Conservation (phyloP, 768 basidiomycete genomes). For the Boletellus emodensis region DNA sequence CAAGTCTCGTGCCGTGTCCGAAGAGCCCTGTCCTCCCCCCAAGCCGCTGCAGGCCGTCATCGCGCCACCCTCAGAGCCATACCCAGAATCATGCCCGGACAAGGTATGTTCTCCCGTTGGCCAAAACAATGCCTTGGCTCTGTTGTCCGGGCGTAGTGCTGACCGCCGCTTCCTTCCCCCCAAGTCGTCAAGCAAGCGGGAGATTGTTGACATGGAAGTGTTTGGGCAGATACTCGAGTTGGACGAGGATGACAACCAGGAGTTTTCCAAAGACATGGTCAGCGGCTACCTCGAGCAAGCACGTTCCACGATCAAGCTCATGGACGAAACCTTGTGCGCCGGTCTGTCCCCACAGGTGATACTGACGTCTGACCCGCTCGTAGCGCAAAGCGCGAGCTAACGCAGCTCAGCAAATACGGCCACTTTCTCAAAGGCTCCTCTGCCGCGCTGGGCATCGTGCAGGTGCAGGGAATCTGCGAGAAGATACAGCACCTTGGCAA, state of each 20-base stretch:
- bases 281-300: conserved; percentile 81
- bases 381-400: conserved; percentile 59
- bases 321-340: conserved; percentile 78
- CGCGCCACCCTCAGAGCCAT: conserved; percentile 11
- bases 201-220: conserved; percentile 70
- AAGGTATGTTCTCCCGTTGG: conserved; percentile 20
- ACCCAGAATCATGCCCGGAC: conserved; percentile 22
- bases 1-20: conserved; percentile 30
- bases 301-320: conserved; percentile 64
- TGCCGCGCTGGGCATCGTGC: conserved; percentile 81
- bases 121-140: neutral
- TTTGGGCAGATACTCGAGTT: conserved; percentile 89
- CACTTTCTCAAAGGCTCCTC: conserved; percentile 98
- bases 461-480: conserved; percentile 84
- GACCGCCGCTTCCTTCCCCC: conserved; percentile 1
- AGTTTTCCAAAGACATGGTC: conserved; percentile 79
- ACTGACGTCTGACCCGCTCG: conserved; percentile 11
- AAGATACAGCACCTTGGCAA: conserved; percentile 87
- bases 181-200: conserved; percentile 16
- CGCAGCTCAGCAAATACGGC: conserved; percentile 66
- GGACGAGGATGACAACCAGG: conserved; percentile 74
- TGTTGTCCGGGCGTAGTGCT: conserved; percentile 1
- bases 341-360: conserved; percentile 11
- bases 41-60: conserved; percentile 4
- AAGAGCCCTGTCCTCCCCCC: conserved; percentile 17